Percentiles rank a stretch among this genome's conserved stretches.
Evolutionary conservation across 1,139 yeast species (phyloP).

Genomic region (Suhomyces atakaporum): DNA sequence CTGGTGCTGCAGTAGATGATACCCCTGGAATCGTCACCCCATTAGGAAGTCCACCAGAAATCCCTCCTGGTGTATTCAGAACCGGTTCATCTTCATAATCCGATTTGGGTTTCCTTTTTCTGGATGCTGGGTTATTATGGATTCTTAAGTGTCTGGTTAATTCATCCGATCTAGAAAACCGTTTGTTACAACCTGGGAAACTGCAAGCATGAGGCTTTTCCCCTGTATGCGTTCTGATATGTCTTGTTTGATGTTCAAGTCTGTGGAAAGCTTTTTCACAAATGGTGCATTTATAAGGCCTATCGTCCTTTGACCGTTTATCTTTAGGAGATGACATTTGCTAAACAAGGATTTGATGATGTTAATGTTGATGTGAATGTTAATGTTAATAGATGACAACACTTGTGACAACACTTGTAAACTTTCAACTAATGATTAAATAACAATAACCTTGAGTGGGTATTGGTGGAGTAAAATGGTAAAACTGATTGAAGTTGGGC

Average conservation of each 20-base stretch:
- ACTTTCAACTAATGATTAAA: no score
- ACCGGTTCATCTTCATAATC: constrained; percentile 6
- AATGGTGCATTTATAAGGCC: constrained; percentile 90
- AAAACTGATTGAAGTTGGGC: constrained; percentile 1
- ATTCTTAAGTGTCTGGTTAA: constrained; percentile 86
- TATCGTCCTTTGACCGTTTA: constrained; percentile 20
- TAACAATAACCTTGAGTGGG: no score
- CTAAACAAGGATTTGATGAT: neutral
- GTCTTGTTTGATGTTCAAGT: constrained; percentile 91
- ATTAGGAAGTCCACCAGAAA: no score
- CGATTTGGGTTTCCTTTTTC: constrained; percentile 20
- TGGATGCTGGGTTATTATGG: constrained; percentile 66
- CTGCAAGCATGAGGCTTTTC: constrained; percentile 91
- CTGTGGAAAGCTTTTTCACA: constrained; percentile 93
- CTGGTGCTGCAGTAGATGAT: no score
- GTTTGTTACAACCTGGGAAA: constrained; percentile 83
- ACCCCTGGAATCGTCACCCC: no score
- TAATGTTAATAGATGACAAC: no score
- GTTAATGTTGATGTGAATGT: neutral
- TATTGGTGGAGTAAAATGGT: no score
- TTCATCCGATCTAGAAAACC: constrained; percentile 87
- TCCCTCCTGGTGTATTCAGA: no score
- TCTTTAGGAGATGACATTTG: constrained; percentile 11
- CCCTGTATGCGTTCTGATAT: constrained; percentile 93
- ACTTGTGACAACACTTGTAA: no score